Evolutionary conservation across 2,329 filamentous ascomycete genomes (phyloP).

Genomic region (Aspergillus thermomutatus): DNA sequence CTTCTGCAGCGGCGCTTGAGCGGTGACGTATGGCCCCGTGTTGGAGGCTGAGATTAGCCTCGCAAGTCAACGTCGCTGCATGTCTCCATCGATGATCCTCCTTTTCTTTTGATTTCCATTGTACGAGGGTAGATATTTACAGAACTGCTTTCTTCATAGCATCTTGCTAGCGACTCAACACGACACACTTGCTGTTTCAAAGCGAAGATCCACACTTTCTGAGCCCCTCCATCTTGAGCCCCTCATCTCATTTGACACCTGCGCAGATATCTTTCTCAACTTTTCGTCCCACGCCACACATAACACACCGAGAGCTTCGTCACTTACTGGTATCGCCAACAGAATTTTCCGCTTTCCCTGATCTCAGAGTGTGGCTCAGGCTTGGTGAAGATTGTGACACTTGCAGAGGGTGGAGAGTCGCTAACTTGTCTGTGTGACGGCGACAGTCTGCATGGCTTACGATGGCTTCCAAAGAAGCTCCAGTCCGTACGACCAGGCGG

Average conservation of each 20-base stretch:
- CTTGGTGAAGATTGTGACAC: background rate
- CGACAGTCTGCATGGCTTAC: conserved; percentile 37
- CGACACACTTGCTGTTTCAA: background rate
- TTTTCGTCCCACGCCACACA: background rate
- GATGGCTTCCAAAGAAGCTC: conserved; percentile 37
- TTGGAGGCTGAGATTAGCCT: background rate
- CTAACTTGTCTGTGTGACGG: background rate
- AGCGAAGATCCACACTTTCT: background rate
- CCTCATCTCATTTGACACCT: background rate
- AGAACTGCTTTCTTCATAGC: background rate
- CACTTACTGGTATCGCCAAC: background rate
- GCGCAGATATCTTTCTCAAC: background rate
- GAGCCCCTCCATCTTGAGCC: background rate
- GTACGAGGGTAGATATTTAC: background rate
- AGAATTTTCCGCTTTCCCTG: background rate
- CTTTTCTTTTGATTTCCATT: background rate
- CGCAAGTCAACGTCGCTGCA: background rate
- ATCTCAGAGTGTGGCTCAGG: background rate
- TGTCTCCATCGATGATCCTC: background rate
- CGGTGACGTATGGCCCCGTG: background rate
- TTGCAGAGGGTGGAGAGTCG: background rate
- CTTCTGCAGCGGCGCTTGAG: background rate
- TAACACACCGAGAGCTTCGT: background rate
- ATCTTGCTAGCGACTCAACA: background rate
- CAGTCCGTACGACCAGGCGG: conserved; percentile 27